Conservation (phyloP, 176 grass and related monocot genomes). For the Lolium perenne region DNA sequence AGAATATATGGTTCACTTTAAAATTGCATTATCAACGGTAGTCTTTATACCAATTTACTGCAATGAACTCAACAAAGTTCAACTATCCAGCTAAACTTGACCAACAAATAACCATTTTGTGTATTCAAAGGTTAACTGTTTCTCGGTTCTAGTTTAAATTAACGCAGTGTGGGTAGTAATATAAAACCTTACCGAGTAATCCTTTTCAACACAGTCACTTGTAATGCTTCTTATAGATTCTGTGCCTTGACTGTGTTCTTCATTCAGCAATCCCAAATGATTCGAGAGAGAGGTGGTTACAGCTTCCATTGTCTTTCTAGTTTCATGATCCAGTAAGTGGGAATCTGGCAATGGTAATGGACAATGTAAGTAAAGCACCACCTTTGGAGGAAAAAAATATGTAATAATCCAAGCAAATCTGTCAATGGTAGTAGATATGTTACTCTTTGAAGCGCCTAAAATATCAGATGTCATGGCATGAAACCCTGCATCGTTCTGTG, state of each 20-base stretch:
- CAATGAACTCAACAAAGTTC: background rate
- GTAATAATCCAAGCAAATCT: background rate
- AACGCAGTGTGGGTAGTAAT: background rate
- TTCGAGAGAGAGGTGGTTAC: slow-evolving; percentile 29
- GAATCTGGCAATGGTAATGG: slow-evolving; percentile 57
- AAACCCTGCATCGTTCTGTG: slow-evolving; percentile 58
- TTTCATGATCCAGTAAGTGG: slow-evolving; percentile 50
- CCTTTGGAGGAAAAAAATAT: background rate
- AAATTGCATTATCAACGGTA: background rate
- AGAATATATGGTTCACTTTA: background rate
- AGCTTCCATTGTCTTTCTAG: slow-evolving; percentile 39
- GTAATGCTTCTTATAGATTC: slow-evolving; percentile 53
- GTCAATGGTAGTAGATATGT: slow-evolving; percentile 6
- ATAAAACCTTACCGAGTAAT: slow-evolving; percentile 64
- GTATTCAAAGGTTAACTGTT: background rate
- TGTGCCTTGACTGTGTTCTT: slow-evolving; percentile 45
- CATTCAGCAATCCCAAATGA: slow-evolving; percentile 56
- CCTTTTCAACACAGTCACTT: slow-evolving; percentile 57
- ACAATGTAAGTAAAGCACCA: slow-evolving; percentile 16
- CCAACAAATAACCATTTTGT: background rate
- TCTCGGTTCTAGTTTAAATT: background rate
- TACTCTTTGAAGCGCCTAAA: slow-evolving; percentile 62
- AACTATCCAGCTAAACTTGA: background rate
- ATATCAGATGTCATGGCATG: slow-evolving; percentile 53
- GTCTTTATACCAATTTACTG: background rate